phyloP scores from a whole-genome alignment of 2,329 filamentous ascomycete genomes.

The Sclerotinia trifoliorum region DNA sequence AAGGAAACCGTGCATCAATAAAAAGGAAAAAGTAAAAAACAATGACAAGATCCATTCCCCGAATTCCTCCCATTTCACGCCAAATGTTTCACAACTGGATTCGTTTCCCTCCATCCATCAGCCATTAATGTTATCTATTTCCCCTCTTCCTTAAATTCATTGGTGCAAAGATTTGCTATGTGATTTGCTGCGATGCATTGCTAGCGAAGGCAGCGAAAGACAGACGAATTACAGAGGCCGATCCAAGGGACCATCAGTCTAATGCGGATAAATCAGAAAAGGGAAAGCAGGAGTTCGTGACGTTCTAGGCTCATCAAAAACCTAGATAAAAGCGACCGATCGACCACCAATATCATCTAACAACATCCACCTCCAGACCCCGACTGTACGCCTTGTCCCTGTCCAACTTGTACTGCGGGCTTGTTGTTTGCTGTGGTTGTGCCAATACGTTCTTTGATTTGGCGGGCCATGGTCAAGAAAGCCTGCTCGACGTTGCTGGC shows the following conservation, averaged over 20 bases:
- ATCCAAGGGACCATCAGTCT: constrained; percentile 38
- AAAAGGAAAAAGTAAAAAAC: constrained; percentile 22
- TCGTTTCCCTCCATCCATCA: constrained; percentile 30
- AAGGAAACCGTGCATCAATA: constrained; percentile 22
- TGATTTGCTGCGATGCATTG: constrained; percentile 29
- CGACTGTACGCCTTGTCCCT: constrained; percentile 89
- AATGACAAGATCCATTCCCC: constrained; percentile 29
- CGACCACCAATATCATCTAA: constrained; percentile 52
- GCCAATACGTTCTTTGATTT: constrained; percentile 99
- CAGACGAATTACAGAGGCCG: constrained; percentile 35
- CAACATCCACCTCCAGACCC: constrained; percentile 86
- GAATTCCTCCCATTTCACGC: constrained; percentile 32
- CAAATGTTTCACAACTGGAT: constrained; percentile 33
- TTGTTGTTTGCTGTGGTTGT: constrained; percentile 96
- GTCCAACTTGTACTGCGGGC: constrained; percentile 92
- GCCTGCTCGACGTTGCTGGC: constrained; percentile 99
- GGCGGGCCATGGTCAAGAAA: constrained; percentile 99
- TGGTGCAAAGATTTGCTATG: constrained; percentile 27
- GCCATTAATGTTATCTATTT: constrained; percentile 38
- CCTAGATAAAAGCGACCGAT: constrained; percentile 18
- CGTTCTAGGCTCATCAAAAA: constrained; percentile 27
- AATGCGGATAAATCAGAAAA: constrained; percentile 35
- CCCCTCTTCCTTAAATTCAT: constrained; percentile 19
- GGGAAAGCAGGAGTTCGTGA: constrained; percentile 31
- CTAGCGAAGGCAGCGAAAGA: constrained; percentile 27